A percentile compares a stretch with the other conserved stretches of the same genome.
These are phyloP conservation scores for Cladophialophora psammophila DNA, from an alignment of 2,329 filamentous ascomycete genomes.

Conservation along the genomic window DNA sequence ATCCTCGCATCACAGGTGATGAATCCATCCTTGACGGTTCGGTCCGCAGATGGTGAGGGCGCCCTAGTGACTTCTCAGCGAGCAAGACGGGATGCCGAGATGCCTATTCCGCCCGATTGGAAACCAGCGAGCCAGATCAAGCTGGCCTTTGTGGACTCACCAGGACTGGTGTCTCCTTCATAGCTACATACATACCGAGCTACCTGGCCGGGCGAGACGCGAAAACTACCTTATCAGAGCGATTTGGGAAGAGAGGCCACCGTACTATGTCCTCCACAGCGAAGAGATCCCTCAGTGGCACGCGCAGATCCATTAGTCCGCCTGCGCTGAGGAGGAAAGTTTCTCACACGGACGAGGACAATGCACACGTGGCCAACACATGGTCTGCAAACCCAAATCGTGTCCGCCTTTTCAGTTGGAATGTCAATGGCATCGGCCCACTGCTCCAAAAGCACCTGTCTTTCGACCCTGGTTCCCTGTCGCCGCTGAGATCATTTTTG, in stretches of 20 bases:
- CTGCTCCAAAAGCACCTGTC: constrained; percentile 53
- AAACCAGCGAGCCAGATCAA: not conserved
- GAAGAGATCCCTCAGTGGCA: constrained; percentile 32
- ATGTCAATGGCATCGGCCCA: constrained; percentile 57
- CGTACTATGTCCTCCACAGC: constrained; percentile 10
- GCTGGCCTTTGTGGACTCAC: not conserved
- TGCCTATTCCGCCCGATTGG: constrained; percentile 1
- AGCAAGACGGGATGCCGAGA: not conserved
- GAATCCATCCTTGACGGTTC: constrained; percentile 1
- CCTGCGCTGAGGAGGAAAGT: constrained; percentile 29
- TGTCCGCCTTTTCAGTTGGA: constrained; percentile 54
- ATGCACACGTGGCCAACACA: constrained; percentile 25
- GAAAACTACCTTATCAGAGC: not conserved
- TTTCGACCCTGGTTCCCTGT: constrained; percentile 35
- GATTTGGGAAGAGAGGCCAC: not conserved
- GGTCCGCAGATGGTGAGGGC: constrained; percentile 3
- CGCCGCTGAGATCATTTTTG: constrained; percentile 52
- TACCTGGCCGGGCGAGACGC: not conserved
- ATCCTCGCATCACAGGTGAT: not conserved
- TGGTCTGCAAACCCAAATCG: constrained; percentile 15
- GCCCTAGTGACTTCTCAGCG: not conserved
- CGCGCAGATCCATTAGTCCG: constrained; percentile 27
- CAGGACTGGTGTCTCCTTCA: not conserved
- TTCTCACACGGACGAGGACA: constrained; percentile 9
- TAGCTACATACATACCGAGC: not conserved